Base-by-base conservation (phyloP, 2,329 filamentous ascomycete genomes). In the Leptosphaerulina australis region DNA sequence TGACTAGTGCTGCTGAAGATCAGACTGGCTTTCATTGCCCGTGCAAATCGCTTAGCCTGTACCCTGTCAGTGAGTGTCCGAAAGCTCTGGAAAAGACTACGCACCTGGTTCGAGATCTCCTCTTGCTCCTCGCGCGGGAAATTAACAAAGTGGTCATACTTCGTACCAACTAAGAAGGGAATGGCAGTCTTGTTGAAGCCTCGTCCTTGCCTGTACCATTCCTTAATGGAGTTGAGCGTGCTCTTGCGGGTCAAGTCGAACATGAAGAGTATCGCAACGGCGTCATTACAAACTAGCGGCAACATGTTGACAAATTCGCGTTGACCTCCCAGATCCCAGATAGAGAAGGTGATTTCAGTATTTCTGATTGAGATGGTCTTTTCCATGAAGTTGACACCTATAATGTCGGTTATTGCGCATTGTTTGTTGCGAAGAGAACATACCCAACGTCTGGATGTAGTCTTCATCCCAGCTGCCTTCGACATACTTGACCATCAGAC, bases 161-260 rank as follows among this genome's bases (percentile, higher is more conserved):
- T 99, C 26, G 94, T 99, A 53, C 94, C 94, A 14, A 99, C 90
- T 18, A 99, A 77, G 68, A 99, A 96, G 0, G 94, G 94, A 62
- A 99, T 99, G n/a, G 94, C 94, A 11, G 94, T 99, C 81, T 99
- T 99, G 82, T 99, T 99, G 81, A 99, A 99, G 18, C 94, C 94
- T 58, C 94, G 84, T 37, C 94, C 94, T 76, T 99, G 94, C 46
- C 94, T 85, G 72, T 99, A 99, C 94, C 94, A 99, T 74, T 99
- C 94, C 79, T 99, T 99, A 81, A 99, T 97, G 67, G 91, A 96
- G 78, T 99, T 99, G 62, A 99, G 81, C 0, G 94, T 99, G 77
- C 92, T 97, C 81, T 99, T 99, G 63, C 94, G 84, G 22, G 94
- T 99, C 61, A 99, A 80, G 73, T 99, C 94, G 74, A 99, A 99